These are phyloP conservation scores for Sporisorium scitamineum DNA, from an alignment of 1,284 basidiomycete species.

Conservation along the genomic window DNA sequence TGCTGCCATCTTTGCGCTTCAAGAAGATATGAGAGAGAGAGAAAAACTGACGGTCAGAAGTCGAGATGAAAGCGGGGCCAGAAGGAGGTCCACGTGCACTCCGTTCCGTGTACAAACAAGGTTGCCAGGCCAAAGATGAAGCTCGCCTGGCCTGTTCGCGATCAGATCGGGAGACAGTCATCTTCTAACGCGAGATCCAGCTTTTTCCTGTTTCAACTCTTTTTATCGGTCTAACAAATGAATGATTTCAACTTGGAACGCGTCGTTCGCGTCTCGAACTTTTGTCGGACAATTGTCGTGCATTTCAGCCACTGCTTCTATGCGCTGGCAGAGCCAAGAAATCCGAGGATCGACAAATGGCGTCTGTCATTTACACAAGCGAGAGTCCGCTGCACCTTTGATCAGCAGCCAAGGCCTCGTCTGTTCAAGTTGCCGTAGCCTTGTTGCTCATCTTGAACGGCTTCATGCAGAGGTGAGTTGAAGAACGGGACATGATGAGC, in stretches of 20 bases:
- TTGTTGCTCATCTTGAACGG: neutral
- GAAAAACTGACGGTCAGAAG: too few relatives aligned
- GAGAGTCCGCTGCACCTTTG: neutral
- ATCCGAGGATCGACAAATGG: conserved; percentile 1
- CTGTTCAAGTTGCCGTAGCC: neutral
- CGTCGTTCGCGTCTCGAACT: conserved; percentile 2
- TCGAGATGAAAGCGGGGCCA: too few relatives aligned
- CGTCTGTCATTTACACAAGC: conserved; percentile 1
- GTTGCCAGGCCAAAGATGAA: too few relatives aligned
- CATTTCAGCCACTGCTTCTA: neutral
- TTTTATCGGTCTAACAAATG: neutral
- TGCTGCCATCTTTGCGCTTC: neutral
- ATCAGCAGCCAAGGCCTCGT: too few relatives aligned
- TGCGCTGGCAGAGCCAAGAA: conserved; percentile 8
- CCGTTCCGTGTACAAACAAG: too few relatives aligned
- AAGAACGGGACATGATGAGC: too few relatives aligned
- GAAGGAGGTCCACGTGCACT: too few relatives aligned
- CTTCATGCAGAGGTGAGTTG: neutral
- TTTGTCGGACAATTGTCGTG: neutral
- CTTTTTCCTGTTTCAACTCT: neutral
- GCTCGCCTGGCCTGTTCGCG: too few relatives aligned
- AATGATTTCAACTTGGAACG: neutral
- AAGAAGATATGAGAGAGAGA: too few relatives aligned
- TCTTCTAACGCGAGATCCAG: neutral
- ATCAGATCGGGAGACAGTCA: too few relatives aligned